Percentiles rank a stretch among this genome's conserved stretches.
Conservation (phyloP, 2,329 filamentous ascomycete genomes). For the Colletotrichum tanaceti region DNA sequence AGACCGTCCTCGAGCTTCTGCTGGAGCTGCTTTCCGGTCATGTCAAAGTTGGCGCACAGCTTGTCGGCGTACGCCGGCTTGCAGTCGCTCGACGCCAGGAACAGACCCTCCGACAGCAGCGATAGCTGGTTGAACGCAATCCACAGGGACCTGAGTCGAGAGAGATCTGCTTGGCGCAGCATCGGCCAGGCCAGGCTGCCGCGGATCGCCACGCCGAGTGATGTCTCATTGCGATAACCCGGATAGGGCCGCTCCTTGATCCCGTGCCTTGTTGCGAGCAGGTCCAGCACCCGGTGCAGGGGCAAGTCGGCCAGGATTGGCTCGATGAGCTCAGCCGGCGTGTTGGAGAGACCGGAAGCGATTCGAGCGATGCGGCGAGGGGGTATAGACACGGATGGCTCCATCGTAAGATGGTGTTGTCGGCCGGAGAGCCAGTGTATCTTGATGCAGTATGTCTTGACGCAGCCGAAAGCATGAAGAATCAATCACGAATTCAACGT, state of each 20-base stretch:
- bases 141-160: neutral
- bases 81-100: neutral
- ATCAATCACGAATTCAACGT: too few species aligned
- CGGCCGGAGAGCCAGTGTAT: neutral
- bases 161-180: neutral
- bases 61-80: neutral
- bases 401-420: neutral
- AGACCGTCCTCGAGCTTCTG: too few species aligned
- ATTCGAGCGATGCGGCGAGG: conserved; percentile 1
- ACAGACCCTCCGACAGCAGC: neutral
- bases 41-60: neutral
- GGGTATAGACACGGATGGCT: neutral
- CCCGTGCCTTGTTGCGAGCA: neutral
- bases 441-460: too few species aligned
- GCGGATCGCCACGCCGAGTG: neutral
- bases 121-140: neutral
- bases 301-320: conserved; percentile 13
- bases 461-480: too few species aligned
- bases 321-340: conserved; percentile 4
- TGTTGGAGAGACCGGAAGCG: neutral
- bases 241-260: neutral
- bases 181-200: neutral
- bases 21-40: too few species aligned
- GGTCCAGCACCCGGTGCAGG: conserved; percentile 13
- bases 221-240: neutral